Evolutionary conservation across 768 basidiomycete species (phyloP), one percentile per base, ranked within the genome.

Genomic region (Trichaptum fuscoviolaceum): DNA sequence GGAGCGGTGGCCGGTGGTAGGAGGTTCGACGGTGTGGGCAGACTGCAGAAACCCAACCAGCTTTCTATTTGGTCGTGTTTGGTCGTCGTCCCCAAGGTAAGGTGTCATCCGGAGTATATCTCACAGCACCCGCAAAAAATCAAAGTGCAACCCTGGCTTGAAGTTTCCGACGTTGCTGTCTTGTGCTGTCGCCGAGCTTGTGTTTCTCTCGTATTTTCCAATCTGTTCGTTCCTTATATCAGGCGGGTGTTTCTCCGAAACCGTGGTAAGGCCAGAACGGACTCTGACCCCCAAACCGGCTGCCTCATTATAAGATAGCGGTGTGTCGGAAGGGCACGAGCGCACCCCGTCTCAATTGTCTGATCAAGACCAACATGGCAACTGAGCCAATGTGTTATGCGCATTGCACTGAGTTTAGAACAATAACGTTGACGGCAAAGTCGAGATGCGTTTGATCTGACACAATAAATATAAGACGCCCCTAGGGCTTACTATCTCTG

Each of bases 1-100:
- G 63, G 35, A 63, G 63, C 35, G 35, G 30, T 35, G 35, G 63
- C 35, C 35, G 57, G 63, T 27, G 63, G 63, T 57, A 18, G 35
- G 34, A 34, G 52, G 26, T 30, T 23, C 27, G 64, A 65, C 34
- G 63, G n/a, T 27, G 25, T 15, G 12, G 42, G 42, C 42, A 52
- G 42, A 15, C 42, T 20, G 42, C 42, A 52, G 30, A 30, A 52
- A 52, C 42, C 12, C 42, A 52, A 52, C 42, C 42, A 52, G 42
- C 15, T 20, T 20, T 20, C 2, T 52, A 12, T 52, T 52, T 52
- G 42, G 12, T 20, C 20, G 15, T 52, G 42, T 52, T 52, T 52
- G 42, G 42, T 52, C 15, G 42, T 52, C 42, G 20, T 52, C 42
- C 42, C 42, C 42, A 12, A 20, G 42, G 30, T 30, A 30, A 30